These are phyloP conservation scores for Ramularia collo-cygni DNA, from an alignment of 2,329 filamentous ascomycete species.

Conservation along the genomic window DNA sequence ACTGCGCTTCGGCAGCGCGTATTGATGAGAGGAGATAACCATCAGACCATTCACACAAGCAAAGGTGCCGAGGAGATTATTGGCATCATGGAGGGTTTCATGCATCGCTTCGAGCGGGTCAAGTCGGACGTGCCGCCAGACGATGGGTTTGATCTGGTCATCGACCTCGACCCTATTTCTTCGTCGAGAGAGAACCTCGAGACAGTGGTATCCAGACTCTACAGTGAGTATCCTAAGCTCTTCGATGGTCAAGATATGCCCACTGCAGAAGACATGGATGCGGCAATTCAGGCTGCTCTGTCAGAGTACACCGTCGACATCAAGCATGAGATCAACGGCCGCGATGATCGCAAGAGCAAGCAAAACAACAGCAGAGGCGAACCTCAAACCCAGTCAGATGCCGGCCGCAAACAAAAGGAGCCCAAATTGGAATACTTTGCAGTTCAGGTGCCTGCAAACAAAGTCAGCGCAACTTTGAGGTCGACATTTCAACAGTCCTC, in stretches of 20 bases:
- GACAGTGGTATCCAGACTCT: conserved; percentile 63
- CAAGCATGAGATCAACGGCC: conserved; percentile 64
- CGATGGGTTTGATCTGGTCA: conserved; percentile 71
- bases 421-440: conserved; percentile 58
- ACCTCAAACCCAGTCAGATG: conserved; percentile 27
- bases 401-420: conserved; percentile 41
- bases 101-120: conserved; percentile 75
- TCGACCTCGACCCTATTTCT: conserved; percentile 71
- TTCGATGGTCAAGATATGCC: conserved; percentile 59
- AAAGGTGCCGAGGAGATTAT: conserved; percentile 68
- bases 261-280: conserved; percentile 65
- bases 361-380: conserved; percentile 26
- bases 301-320: conserved; percentile 70
- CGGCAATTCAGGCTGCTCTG: conserved; percentile 68
- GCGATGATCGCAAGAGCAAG: conserved; percentile 35
- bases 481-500: conserved; percentile 57
- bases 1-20: conserved; percentile 71
- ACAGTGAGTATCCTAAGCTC: conserved; percentile 70
- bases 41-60: conserved; percentile 91
- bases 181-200: conserved; percentile 85
- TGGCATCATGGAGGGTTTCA: conserved; percentile 91
- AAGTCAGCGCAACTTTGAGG: conserved; percentile 56
- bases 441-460: conserved; percentile 47
- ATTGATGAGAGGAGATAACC: conserved; percentile 81
- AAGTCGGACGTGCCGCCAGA: conserved; percentile 65